Base-by-base conservation (phyloP, 2,329 filamentous ascomycete species). In the Ascochyta pisi region DNA sequence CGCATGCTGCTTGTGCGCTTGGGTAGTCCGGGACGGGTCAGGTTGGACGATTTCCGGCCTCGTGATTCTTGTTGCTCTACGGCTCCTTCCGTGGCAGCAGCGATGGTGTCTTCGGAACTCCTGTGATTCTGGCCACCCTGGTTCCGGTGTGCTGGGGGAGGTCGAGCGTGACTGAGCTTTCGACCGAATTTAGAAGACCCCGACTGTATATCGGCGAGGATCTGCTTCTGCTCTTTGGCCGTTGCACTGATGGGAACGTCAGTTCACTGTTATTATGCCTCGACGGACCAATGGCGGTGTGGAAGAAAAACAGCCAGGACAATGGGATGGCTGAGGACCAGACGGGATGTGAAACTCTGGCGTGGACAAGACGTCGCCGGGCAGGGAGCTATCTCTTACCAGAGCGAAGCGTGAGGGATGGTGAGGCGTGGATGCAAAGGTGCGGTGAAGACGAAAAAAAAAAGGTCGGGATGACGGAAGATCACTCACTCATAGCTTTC, bases 401-500 rank as follows among this genome's bases (percentile, higher is more conserved):
- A 58, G 55, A 55, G 50, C 51, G 41, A 48, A 51, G 50, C 50
- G 47, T 42, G 38, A 50, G 26, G 37, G 50, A 27, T 23, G 12
- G 45, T 56, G 47, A 31, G 38, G 53, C 47, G 50, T 40, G 48
- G 39, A 35, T 43, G 53, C 53, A 54, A 64, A 58, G 52, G 40
- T 48, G 59, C 52, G 62, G 62, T 61, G 64, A 54, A 53, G 50
- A 53, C 13, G 57, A 55, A 57, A 61, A 47, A 61, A 51, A 50
- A 52, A n/a, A n/a, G n/a, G 46, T 54, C 53, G 35, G 43, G 54
- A 57, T 49, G 44, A 52, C 54, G 49, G 54, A 55, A 48, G 54
- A 37, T 50, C 47, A 71, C 73, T 75, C 66, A 76, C 74, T 76
- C 73, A 65, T 74, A 74, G 73, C 73, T 76, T 62, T 69, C 67